Base-by-base conservation (phyloP, 768 basidiomycete genomes). In the Pleurotus cornucopiae region DNA sequence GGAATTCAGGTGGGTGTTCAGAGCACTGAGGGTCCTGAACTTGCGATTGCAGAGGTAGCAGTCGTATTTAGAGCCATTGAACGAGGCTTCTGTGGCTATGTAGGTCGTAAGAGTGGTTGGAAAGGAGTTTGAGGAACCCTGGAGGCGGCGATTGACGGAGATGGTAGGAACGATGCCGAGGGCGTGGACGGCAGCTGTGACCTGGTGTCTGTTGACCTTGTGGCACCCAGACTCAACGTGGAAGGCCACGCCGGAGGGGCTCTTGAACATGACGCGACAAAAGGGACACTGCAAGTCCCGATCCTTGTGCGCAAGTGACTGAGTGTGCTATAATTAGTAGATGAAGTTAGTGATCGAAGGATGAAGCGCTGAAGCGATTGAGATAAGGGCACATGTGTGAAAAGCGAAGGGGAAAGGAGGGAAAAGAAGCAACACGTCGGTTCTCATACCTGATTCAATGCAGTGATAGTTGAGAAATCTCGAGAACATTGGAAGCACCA, bases 171-270 rank as follows among this genome's bases (percentile, higher is more conserved):
- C 59, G 13, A 74, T 65, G 4, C 70, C 61, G 49, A 73, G 61
- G 1, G 61, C 52, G 40, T 70, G 68, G 30, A 74, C 66, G 3
- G 66, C 66, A 0, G 60, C 64, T 1, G 73, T 77, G 55, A 78
- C 70, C 18, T 73, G 67, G 47, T 69, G 67, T 25, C 75, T 68
- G 41, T 64, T 71, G 37, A 76, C 61, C 9, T 64, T 66, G 40
- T 69, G 66, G 51, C 73, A 75, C 1, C 74, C 76, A 4, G 71
- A 71, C 55, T 77, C 77, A 54, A 77, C 65, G 59, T 78, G 77
- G 11, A 65, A 61, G 2, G 73, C 69, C 3, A 77, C 66, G 2
- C 67, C 69, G 13, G 76, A 74, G 6, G 69, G 64, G 9, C 64
- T 64, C 40, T 70, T 72, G 62, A 73, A 75, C 45, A 51, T 64